Conservation (phyloP, 768 basidiomycete species). For the Gyrodon lividus region DNA sequence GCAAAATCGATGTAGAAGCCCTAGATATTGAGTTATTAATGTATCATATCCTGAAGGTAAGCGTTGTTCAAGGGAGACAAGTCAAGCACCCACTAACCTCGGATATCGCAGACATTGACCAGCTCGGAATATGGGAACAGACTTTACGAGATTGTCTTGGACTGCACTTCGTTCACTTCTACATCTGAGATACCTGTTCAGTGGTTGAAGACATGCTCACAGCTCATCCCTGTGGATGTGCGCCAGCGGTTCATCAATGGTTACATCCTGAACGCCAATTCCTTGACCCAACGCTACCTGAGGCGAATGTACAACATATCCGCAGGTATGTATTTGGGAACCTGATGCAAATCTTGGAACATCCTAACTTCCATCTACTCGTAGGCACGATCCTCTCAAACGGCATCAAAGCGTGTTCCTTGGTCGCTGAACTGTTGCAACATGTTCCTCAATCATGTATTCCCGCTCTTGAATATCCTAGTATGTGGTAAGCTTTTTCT, state of each 20-base stretch:
- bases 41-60: constrained; percentile 74
- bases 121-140: constrained; percentile 46
- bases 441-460: constrained; percentile 51
- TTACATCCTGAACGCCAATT: constrained; percentile 75
- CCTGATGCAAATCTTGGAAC: not conserved
- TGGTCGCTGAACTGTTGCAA: constrained; percentile 57
- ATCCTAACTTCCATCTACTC: not conserved
- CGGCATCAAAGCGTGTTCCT: constrained; percentile 59
- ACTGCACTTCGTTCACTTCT: constrained; percentile 76
- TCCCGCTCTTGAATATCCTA: constrained; percentile 49
- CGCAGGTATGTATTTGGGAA: constrained; percentile 35
- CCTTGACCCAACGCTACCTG: constrained; percentile 67
- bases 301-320: constrained; percentile 74
- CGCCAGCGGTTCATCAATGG: constrained; percentile 57
- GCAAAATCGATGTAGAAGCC: constrained; percentile 74
- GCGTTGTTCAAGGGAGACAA: constrained; percentile 7
- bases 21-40: constrained; percentile 77
- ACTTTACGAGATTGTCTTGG: constrained; percentile 70
- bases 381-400: constrained; percentile 52
- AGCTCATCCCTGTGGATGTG: constrained; percentile 71
- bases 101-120: constrained; percentile 47
- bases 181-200: constrained; percentile 78
- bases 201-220: constrained; percentile 77
- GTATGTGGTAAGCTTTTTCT: constrained; percentile 37
- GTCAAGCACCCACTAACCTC: not conserved